Evolutionary conservation across 2,329 filamentous ascomycete genomes (phyloP).

Genomic region (Trichophyton simii): DNA sequence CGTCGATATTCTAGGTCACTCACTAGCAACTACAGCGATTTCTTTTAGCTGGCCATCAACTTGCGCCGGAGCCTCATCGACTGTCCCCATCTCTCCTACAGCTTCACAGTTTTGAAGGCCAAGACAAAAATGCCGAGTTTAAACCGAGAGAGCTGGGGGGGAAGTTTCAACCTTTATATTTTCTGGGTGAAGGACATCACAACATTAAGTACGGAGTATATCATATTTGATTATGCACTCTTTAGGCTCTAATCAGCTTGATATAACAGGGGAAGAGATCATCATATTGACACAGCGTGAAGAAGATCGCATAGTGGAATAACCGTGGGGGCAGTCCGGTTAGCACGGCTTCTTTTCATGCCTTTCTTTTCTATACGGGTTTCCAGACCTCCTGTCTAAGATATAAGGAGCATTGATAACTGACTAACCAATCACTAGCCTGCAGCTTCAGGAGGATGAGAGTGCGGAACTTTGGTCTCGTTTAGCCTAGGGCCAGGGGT

Average conservation of each 20-base stretch:
- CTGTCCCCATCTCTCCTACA: not conserved
- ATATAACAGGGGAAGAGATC: not conserved
- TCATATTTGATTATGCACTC: not conserved
- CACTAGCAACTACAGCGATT: not conserved
- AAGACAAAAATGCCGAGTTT: not conserved
- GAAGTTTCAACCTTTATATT: not conserved
- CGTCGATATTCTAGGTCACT: not conserved
- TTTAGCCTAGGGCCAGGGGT: not conserved
- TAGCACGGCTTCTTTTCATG: not conserved
- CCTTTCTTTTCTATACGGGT: slow-evolving; percentile 1
- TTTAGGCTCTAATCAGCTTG: not conserved
- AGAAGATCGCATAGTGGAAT: not conserved
- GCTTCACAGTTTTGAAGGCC: not conserved
- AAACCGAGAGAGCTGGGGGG: not conserved
- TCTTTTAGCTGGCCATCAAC: not conserved
- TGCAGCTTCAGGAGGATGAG: not conserved
- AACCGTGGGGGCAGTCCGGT: not conserved
- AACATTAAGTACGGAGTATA: not conserved
- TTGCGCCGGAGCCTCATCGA: not conserved
- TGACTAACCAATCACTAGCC: not conserved
- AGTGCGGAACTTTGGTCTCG: not conserved
- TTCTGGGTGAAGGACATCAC: not conserved
- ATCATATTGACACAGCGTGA: not conserved
- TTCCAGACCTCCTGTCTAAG: not conserved
- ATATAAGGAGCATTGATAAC: not conserved